Evolutionary conservation across 2,329 filamentous ascomycete species (phyloP), one percentile per base, ranked within the genome.

Genomic region (Colletotrichum neosansevieriae): DNA sequence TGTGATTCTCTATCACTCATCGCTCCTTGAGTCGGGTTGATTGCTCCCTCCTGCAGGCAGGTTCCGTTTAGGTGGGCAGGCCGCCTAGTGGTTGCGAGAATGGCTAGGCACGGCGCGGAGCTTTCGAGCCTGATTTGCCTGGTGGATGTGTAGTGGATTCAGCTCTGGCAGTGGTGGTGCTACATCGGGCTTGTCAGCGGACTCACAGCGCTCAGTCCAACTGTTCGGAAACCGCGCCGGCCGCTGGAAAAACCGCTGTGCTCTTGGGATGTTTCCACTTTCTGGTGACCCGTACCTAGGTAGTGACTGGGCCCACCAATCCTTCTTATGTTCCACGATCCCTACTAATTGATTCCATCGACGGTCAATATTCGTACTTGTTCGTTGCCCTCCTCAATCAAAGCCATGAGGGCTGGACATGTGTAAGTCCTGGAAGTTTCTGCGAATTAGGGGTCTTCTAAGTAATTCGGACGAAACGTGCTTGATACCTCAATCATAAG

Each of bases 1-100:
- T 24, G 49, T 56, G 24, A 51, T 47, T 29, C 34, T 38, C 42
- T 58, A 38, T 19, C 36, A 40, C 49, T 38, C 45, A 38, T 34
- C 45, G 13, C 21, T 56, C 21, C 61, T 68, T 65, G 61, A 65
- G 53, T 65, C 49, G 61, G 59, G 47, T 59, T 49, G 50, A 53
- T 53, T 53, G 59, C 45, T 61, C 53, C 45, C 17, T 38, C 45
- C 58, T 57, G 49, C 58, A 54, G 63, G 63, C 38, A 62, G 44
- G 53, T 56, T 51, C 61, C 24, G 38, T 47, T 21, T 54, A 59
- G 54, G 56, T 60, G 66, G 49, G 29, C 42, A 59, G 38, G 21
- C 51, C 53, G 59, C 59, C 59, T 19, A 36, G 49, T 32, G 63
- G 21, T 54, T 54, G 40, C 54, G 57, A 62, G 21, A 34, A 40